phyloP scores from a whole-genome alignment of 768 basidiomycete genomes.

The Lactarius quietus region DNA sequence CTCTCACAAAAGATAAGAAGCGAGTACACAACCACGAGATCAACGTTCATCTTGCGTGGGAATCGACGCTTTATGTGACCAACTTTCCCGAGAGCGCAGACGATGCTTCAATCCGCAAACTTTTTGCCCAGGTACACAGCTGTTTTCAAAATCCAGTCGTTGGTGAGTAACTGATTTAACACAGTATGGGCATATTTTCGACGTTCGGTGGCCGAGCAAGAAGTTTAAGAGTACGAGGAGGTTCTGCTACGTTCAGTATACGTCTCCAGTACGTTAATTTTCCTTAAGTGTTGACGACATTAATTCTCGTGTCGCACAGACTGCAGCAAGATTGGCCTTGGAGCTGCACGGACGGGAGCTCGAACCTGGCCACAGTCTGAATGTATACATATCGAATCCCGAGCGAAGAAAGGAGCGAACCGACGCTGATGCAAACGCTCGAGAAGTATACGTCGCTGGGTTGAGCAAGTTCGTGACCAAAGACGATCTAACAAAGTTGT shows the following conservation, averaged over 20 bases:
- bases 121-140: slow-evolving; percentile 69
- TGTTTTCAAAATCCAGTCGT: not conserved
- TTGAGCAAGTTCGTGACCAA: slow-evolving; percentile 75
- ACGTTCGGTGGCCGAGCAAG: slow-evolving; percentile 97
- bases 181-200: slow-evolving; percentile 88
- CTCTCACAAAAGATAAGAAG: slow-evolving; percentile 94
- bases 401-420: slow-evolving; percentile 85
- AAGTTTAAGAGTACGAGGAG: slow-evolving; percentile 89
- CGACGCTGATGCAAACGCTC: slow-evolving; percentile 78
- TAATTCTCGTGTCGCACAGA: slow-evolving; percentile 35
- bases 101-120: slow-evolving; percentile 65
- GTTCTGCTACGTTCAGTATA: slow-evolving; percentile 94
- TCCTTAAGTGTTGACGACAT: not conserved
- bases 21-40: slow-evolving; percentile 72
- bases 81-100: slow-evolving; percentile 89
- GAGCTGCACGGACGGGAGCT: slow-evolving; percentile 75
- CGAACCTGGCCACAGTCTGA: slow-evolving; percentile 61
- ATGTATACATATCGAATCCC: slow-evolving; percentile 87
- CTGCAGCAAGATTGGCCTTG: slow-evolving; percentile 71
- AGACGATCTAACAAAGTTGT: slow-evolving; percentile 73
- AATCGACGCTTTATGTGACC: slow-evolving; percentile 91
- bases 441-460: slow-evolving; percentile 86
- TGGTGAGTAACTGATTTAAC: slow-evolving; percentile 12
- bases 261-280: slow-evolving; percentile 62
- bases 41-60: slow-evolving; percentile 86